Evolutionary conservation across 2,329 filamentous ascomycete genomes (phyloP).

Genomic region (Colletotrichum cereale): DNA sequence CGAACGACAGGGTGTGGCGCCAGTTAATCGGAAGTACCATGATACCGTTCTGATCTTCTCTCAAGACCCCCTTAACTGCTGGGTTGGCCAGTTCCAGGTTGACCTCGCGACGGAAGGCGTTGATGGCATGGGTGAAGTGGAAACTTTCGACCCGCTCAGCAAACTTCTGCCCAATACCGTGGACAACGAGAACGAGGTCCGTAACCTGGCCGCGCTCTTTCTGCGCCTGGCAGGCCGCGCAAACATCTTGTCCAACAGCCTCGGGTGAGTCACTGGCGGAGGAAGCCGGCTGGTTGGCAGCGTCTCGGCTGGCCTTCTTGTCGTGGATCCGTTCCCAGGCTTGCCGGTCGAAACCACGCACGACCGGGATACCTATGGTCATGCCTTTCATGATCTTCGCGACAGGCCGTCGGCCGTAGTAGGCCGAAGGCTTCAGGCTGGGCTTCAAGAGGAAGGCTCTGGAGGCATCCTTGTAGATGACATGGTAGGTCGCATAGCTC

Average conservation of each 20-base stretch:
- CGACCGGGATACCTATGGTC: slow-evolving; percentile 86
- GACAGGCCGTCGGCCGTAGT: slow-evolving; percentile 85
- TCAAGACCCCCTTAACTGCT: slow-evolving; percentile 79
- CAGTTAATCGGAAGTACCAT: slow-evolving; percentile 97
- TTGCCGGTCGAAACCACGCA: slow-evolving; percentile 86
- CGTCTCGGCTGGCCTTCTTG: slow-evolving; percentile 53
- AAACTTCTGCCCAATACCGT: slow-evolving; percentile 96
- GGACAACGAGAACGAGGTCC: slow-evolving; percentile 90
- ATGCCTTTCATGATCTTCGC: slow-evolving; percentile 86
- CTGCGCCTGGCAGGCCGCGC: slow-evolving; percentile 73
- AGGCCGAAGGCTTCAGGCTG: slow-evolving; percentile 84
- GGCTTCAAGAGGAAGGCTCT: slow-evolving; percentile 90
- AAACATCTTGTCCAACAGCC: slow-evolving; percentile 47
- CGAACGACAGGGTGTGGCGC: slow-evolving; percentile 89
- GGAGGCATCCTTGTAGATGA: slow-evolving; percentile 84
- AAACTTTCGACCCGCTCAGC: slow-evolving; percentile 96
- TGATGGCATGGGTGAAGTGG: slow-evolving; percentile 97
- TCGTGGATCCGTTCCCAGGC: slow-evolving; percentile 81
- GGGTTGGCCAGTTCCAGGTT: slow-evolving; percentile 85
- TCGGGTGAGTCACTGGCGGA: slow-evolving; percentile 38
- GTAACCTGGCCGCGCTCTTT: slow-evolving; percentile 78
- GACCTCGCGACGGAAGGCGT: slow-evolving; percentile 86
- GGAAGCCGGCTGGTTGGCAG: slow-evolving; percentile 44
- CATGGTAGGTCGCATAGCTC: slow-evolving; percentile 80
- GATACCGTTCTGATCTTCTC: slow-evolving; percentile 84